A percentile compares a stretch with the other conserved stretches of the same genome.
Evolutionary conservation across 352 stramenopile genomes (phyloP).

Genomic region (Phytopythium oedochilum): DNA sequence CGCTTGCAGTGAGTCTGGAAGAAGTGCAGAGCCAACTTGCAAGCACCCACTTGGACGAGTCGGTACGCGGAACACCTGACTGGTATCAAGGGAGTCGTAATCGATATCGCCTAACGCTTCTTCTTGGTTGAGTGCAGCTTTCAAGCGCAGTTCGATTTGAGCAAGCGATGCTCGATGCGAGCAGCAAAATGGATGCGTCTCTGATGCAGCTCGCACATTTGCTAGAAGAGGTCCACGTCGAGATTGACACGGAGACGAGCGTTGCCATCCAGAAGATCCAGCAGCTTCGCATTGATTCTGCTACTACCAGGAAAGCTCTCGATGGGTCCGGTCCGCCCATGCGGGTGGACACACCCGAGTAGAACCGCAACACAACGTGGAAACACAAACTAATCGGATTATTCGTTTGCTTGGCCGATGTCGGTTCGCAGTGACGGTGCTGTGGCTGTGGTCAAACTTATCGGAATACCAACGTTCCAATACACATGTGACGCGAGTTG

Average conservation of each 20-base stretch:
- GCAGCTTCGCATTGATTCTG: slow-evolving; percentile 11
- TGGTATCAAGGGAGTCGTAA: background rate
- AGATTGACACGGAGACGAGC: slow-evolving; percentile 38
- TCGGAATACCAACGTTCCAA: too few species aligned
- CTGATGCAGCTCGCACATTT: slow-evolving; percentile 37
- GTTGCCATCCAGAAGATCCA: slow-evolving; percentile 38
- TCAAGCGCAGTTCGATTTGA: slow-evolving; percentile 23
- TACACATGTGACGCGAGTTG: too few species aligned
- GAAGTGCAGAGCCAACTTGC: slow-evolving; percentile 22
- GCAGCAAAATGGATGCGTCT: slow-evolving; percentile 15
- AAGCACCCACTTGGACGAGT: slow-evolving; percentile 10
- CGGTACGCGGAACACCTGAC: slow-evolving; percentile 11
- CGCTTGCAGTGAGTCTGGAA: slow-evolving; percentile 20
- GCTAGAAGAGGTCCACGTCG: slow-evolving; percentile 25
- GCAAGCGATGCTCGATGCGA: slow-evolving; percentile 19
- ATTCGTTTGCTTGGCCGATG: too few species aligned
- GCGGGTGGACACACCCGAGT: too few species aligned
- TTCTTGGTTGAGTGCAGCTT: slow-evolving; percentile 11
- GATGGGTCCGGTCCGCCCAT: background rate
- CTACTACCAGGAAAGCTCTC: background rate
- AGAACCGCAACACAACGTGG: too few species aligned
- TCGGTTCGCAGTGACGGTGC: too few species aligned
- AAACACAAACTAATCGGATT: too few species aligned
- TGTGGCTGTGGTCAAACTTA: too few species aligned
- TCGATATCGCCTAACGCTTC: background rate